These are phyloP conservation scores for Coniochaeta prunicola DNA, from an alignment of 2,329 filamentous ascomycete species.

Conservation along the genomic window DNA sequence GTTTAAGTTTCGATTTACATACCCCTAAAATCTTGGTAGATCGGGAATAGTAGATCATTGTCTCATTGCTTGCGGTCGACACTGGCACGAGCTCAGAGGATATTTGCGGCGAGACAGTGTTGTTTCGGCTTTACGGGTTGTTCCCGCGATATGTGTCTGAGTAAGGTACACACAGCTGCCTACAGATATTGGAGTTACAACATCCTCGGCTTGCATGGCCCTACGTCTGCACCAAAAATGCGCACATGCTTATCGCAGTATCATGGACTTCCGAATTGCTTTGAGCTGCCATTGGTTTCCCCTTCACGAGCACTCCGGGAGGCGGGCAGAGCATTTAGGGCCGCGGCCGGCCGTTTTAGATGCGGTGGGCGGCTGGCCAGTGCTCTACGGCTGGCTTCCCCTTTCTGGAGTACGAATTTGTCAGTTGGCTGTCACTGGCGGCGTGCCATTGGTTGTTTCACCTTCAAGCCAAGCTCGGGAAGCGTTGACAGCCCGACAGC, in stretches of 20 bases:
- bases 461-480: background rate
- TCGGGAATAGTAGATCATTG: background rate
- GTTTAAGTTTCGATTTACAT: background rate
- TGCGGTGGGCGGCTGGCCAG: background rate
- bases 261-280: no score
- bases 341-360: background rate
- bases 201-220: no score
- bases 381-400: background rate
- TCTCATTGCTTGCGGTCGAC: background rate
- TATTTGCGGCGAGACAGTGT: no score
- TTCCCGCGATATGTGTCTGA: no score
- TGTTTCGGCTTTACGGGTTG: no score
- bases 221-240: no score
- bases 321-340: background rate
- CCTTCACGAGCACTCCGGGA: background rate
- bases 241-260: no score
- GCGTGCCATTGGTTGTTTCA: background rate
- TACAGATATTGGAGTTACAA: no score
- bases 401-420: background rate
- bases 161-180: no score
- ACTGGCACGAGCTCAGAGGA: no score
- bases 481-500: background rate
- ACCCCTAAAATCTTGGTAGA: background rate
- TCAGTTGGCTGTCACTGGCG: background rate
- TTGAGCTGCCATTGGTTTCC: background rate